These are phyloP conservation scores for Neurospora sp. DNA, from an alignment of 495 filamentous ascomycete genomes.

Conservation along the genomic window DNA sequence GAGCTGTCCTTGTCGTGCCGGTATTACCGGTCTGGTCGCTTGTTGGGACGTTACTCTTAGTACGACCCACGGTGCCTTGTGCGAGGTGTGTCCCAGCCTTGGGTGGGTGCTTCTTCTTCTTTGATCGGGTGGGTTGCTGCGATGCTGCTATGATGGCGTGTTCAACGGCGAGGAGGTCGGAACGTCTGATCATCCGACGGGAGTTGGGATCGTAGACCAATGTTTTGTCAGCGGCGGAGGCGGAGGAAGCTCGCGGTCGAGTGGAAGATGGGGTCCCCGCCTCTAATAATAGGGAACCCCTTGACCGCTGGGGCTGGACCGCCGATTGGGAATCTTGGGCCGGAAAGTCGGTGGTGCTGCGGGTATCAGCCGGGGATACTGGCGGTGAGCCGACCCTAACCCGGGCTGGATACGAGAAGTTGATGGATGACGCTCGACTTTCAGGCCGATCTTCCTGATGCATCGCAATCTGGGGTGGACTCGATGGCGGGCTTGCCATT, in stretches of 20 bases:
- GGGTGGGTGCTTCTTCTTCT: conserved; percentile 37
- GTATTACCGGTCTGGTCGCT: conserved; percentile 27
- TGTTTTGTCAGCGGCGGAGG: conserved; percentile 19
- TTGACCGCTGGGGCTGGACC: not conserved
- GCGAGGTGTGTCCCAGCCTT: conserved; percentile 24
- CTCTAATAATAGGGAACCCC: not conserved
- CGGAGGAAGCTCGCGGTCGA: conserved; percentile 13
- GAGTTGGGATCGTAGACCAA: conserved; percentile 50
- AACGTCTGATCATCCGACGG: conserved; percentile 39
- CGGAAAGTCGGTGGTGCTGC: not conserved
- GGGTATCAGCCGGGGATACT: conserved; percentile 5
- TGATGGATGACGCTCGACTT: conserved; percentile 58
- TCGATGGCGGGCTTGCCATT: conserved; percentile 28
- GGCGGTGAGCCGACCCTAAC: conserved; percentile 26
- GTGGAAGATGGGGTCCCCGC: not conserved
- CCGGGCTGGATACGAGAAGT: conserved; percentile 70
- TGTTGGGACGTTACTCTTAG: conserved; percentile 16
- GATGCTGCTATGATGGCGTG: conserved; percentile 35
- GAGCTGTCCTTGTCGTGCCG: conserved; percentile 7
- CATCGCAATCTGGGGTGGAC: conserved; percentile 15
- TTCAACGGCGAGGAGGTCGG: conserved; percentile 25
- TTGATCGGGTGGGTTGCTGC: conserved; percentile 39
- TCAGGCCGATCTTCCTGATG: conserved; percentile 30
- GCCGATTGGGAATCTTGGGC: not conserved
- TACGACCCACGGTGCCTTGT: conserved; percentile 25